A percentile compares a stretch with the other conserved stretches of the same genome.
Conservation (phyloP, 805 yeast genomes). For the Zygosaccharomyces lentus region DNA sequence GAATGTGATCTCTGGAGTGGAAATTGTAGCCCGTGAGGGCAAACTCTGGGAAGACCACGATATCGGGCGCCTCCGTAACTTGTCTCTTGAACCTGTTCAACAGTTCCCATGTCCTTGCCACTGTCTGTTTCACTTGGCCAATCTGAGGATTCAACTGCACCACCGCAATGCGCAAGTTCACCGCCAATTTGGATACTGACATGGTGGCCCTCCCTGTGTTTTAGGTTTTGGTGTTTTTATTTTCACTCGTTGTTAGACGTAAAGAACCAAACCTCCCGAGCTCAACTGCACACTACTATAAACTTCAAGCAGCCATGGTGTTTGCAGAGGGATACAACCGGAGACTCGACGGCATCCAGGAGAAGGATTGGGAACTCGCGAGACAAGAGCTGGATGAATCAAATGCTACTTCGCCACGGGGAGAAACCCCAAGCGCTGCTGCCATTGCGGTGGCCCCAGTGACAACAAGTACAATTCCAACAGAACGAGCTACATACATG, state of each 20-base stretch:
- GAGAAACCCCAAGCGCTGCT: neutral
- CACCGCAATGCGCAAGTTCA: constrained; percentile 56
- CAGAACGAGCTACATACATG: neutral
- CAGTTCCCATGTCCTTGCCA: constrained; percentile 42
- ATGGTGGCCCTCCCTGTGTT: neutral
- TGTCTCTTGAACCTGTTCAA: constrained; percentile 31
- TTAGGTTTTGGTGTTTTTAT: neutral
- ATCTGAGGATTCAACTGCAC: constrained; percentile 65
- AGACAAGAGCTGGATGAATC: neutral
- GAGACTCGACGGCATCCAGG: neutral
- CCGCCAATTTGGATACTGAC: constrained; percentile 22
- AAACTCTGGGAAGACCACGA: constrained; percentile 78
- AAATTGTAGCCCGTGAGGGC: constrained; percentile 84
- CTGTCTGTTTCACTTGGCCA: constrained; percentile 55
- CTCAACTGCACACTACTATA: neutral
- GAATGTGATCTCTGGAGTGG: constrained; percentile 41
- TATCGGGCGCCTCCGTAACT: constrained; percentile 36
- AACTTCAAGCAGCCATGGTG: neutral
- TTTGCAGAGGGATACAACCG: constrained; percentile 11
- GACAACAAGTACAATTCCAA: neutral
- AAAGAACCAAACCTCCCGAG: too few species aligned
- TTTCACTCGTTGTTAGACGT: neutral
- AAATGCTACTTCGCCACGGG: neutral
- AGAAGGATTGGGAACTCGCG: neutral
- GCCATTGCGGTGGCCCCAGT: constrained; percentile 1